Percentiles rank a stretch among this genome's conserved stretches.
phyloP scores from a whole-genome alignment of 1,284 basidiomycete genomes.

The Malassezia brasiliensis region DNA sequence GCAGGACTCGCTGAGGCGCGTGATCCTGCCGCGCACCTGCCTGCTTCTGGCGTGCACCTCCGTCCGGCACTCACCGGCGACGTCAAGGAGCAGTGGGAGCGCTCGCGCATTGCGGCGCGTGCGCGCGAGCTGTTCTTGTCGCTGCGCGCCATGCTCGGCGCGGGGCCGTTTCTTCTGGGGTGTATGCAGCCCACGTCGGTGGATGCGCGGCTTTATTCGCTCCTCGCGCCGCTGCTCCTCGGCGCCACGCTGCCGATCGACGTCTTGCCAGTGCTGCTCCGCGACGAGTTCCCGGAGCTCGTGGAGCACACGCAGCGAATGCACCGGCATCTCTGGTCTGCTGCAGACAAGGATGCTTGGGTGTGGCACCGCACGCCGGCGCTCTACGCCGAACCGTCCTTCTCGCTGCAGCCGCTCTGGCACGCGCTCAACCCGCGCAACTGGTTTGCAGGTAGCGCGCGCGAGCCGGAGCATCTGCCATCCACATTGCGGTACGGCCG shows the following conservation, averaged over 20 bases:
- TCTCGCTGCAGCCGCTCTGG: not conserved
- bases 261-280: constrained; percentile 18
- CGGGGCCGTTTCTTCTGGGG: not conserved
- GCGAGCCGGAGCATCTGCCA: not conserved
- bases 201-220: constrained; percentile 26
- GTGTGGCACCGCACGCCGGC: constrained; percentile 15
- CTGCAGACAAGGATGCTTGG: not conserved
- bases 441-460: constrained; percentile 10
- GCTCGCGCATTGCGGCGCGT: constrained; percentile 13
- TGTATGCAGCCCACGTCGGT: constrained; percentile 12
- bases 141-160: constrained; percentile 12
- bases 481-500: constrained; percentile 24
- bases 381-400: not conserved
- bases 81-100: constrained; percentile 14
- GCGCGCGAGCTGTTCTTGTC: constrained; percentile 21
- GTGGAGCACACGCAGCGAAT: constrained; percentile 14
- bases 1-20: constrained; percentile 22
- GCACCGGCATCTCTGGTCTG: constrained; percentile 17
- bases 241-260: constrained; percentile 18
- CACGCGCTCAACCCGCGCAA: not conserved
- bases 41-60: not conserved
- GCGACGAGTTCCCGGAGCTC: constrained; percentile 18
- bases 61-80: not conserved
- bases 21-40: constrained; percentile 15
- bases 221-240: constrained; percentile 27